phyloP scores from a whole-genome alignment of 257 asterid species.

The Ophiorrhiza pumila region DNA sequence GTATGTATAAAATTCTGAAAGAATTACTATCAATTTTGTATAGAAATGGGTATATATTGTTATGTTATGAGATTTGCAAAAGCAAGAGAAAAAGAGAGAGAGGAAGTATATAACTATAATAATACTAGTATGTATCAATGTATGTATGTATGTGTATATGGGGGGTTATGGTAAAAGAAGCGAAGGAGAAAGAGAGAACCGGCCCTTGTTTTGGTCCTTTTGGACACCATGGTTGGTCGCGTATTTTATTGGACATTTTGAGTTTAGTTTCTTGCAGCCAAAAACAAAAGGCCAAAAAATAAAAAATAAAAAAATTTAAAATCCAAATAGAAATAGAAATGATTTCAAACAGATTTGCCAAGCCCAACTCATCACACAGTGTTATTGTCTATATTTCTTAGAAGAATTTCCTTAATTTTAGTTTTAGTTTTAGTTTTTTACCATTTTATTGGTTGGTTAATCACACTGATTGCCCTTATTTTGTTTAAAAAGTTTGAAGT shows the following conservation, averaged over 20 bases:
- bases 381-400: too few relatives aligned
- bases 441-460: too few relatives aligned
- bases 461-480: too few relatives aligned
- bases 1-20: not conserved
- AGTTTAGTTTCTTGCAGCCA: not conserved
- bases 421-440: too few relatives aligned
- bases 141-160: too few relatives aligned
- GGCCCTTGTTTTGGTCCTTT: not conserved
- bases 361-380: not conserved
- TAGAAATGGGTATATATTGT: not conserved
- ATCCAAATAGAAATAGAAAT: not conserved
- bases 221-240: not conserved
- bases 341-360: not conserved
- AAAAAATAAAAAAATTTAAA: not conserved
- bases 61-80: slow-evolving; percentile 2
- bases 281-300: not conserved
- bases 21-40: not conserved
- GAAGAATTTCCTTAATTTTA: too few relatives aligned
- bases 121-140: too few relatives aligned
- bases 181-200: slow-evolving; percentile 8
- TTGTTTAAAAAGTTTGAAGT: too few relatives aligned
- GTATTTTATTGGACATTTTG: not conserved
- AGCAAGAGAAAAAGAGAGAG: not conserved
- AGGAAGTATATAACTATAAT: not conserved
- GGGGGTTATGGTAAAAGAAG: not conserved